Evolutionary conservation across 192 early-diverging fungal genomes (phyloP).

Genomic region (Lunasporangiospora selenospora): DNA sequence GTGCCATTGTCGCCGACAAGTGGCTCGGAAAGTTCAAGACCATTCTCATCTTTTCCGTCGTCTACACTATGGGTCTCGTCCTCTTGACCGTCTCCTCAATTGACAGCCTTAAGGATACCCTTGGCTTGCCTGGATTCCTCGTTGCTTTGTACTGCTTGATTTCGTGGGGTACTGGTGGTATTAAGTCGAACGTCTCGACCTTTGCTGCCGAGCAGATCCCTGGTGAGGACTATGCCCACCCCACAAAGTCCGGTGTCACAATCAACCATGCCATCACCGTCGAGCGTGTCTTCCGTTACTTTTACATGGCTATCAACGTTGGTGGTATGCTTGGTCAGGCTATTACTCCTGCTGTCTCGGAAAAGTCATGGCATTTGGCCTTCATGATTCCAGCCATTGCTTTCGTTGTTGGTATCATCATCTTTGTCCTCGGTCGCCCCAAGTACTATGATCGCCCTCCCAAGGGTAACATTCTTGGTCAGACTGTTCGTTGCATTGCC

Average conservation of each 20-base stretch:
- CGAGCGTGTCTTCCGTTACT: slow-evolving; percentile 75
- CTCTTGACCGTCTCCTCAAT: slow-evolving; percentile 63
- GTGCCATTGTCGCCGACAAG: slow-evolving; percentile 66
- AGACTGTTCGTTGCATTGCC: slow-evolving; percentile 50
- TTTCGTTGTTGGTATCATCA: slow-evolving; percentile 59
- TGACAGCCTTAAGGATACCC: slow-evolving; percentile 53
- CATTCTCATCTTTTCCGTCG: slow-evolving; percentile 60
- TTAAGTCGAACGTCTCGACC: slow-evolving; percentile 70
- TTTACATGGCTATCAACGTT: slow-evolving; percentile 75
- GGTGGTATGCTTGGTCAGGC: slow-evolving; percentile 65
- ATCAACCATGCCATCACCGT: slow-evolving; percentile 67
- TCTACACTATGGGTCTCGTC: slow-evolving; percentile 63
- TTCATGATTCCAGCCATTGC: slow-evolving; percentile 65
- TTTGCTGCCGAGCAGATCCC: slow-evolving; percentile 70
- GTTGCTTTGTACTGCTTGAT: slow-evolving; percentile 63
- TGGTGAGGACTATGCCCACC: slow-evolving; percentile 60
- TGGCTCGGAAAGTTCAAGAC: slow-evolving; percentile 73
- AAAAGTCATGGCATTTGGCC: slow-evolving; percentile 62
- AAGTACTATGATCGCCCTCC: slow-evolving; percentile 61
- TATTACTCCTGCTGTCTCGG: slow-evolving; percentile 61
- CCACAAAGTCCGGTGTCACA: slow-evolving; percentile 57
- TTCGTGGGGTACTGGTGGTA: slow-evolving; percentile 67
- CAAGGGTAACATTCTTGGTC: slow-evolving; percentile 60
- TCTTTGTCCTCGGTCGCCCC: slow-evolving; percentile 59
- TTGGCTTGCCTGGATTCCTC: slow-evolving; percentile 61